Percentiles rank a stretch among this genome's conserved stretches.
These are phyloP conservation scores for Sporisorium graminicola DNA, from an alignment of 1,284 basidiomycete genomes.

Conservation along the genomic window DNA sequence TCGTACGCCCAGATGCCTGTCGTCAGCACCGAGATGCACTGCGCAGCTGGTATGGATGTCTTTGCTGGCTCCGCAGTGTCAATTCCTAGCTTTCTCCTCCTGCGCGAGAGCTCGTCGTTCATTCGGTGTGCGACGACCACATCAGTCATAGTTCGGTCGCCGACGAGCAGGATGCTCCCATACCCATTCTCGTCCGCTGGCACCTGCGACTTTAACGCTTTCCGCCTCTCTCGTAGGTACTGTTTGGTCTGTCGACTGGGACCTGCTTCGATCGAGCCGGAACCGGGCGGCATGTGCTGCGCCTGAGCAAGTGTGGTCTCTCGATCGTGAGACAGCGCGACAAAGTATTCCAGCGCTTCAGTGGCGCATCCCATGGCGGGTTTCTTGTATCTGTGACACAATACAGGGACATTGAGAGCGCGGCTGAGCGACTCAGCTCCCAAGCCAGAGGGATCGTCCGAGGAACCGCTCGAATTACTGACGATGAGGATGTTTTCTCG, in stretches of 20 bases:
- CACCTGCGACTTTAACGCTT: conserved; percentile 72
- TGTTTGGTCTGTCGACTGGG: conserved; percentile 26
- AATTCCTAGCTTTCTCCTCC: conserved; percentile 51
- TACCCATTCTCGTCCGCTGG: conserved; percentile 73
- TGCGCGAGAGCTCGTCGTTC: conserved; percentile 47
- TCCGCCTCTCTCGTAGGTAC: conserved; percentile 31
- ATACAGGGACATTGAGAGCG: conserved; percentile 83
- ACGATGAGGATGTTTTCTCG: conserved; percentile 86
- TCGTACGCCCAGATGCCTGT: conserved; percentile 66
- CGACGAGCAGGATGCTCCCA: conserved; percentile 79
- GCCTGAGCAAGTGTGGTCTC: conserved; percentile 65
- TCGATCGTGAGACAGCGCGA: conserved; percentile 45
- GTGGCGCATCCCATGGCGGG: conserved; percentile 77
- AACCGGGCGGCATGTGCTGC: conserved; percentile 30
- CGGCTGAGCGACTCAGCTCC: conserved; percentile 87
- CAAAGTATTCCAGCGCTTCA: conserved; percentile 77
- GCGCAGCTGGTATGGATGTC: conserved; percentile 15
- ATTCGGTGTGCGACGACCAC: conserved; percentile 84
- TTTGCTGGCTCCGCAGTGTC: conserved; percentile 6
- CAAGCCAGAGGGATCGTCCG: conserved; percentile 82
- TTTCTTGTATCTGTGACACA: conserved; percentile 82
- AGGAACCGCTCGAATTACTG: conserved; percentile 90
- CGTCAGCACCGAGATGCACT: conserved; percentile 68
- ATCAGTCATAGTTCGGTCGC: conserved; percentile 92
- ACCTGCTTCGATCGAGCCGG: conserved; percentile 32